Percentiles rank a stretch among this genome's conserved stretches.
These are phyloP conservation scores for Scheffersomyces illinoinensis DNA, from an alignment of 1,139 yeast genomes.

Conservation along the genomic window DNA sequence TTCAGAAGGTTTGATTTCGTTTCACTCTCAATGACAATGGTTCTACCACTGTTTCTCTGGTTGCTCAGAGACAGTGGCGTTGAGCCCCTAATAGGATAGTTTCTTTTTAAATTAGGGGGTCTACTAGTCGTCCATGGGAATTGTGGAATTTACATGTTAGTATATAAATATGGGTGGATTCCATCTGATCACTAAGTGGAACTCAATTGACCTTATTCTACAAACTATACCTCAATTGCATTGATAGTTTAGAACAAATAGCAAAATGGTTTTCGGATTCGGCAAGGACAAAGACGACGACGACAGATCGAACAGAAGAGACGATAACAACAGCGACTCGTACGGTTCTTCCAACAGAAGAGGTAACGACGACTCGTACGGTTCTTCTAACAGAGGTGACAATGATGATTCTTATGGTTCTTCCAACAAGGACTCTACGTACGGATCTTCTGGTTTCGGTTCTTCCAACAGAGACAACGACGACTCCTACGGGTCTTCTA, in stretches of 20 bases:
- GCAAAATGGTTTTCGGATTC: slow-evolving; percentile 19
- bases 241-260: background rate
- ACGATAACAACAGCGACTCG: slow-evolving; percentile 7
- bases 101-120: background rate
- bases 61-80: background rate
- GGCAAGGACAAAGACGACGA: slow-evolving; percentile 17
- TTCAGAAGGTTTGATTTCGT: background rate
- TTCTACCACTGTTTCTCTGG: background rate
- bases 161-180: background rate
- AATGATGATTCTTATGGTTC: slow-evolving; percentile 11
- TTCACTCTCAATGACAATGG: background rate
- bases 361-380: slow-evolving; percentile 5
- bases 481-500: slow-evolving; percentile 12
- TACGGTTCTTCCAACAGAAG: slow-evolving; percentile 11
- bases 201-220: background rate
- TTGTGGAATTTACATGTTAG: background rate
- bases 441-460: slow-evolving; percentile 11
- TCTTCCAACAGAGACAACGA: slow-evolving; percentile 3
- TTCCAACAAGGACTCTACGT: slow-evolving; percentile 7
- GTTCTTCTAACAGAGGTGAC: slow-evolving; percentile 5
- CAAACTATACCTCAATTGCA: background rate
- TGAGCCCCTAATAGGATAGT: background rate
- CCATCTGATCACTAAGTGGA: background rate
- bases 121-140: background rate
- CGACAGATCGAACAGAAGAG: slow-evolving; percentile 5